Conservation (phyloP, 176 grass and related monocot species). For the Phyllostachys edulis region DNA sequence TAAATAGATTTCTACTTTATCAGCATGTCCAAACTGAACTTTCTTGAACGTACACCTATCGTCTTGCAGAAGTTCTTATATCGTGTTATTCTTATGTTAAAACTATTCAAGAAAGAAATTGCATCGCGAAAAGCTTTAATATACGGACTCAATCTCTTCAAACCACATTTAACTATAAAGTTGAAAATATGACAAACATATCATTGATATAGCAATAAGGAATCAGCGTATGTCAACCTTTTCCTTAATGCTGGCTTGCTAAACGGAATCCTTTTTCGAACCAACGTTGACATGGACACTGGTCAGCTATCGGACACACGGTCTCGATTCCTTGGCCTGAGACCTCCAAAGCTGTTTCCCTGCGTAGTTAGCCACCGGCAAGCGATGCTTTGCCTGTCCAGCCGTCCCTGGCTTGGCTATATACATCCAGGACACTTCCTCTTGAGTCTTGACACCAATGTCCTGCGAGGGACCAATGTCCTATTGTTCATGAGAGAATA, state of each 20-base stretch:
- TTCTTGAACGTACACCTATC: too few relatives aligned
- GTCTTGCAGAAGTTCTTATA: too few relatives aligned
- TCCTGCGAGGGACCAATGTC: slow-evolving; percentile 88
- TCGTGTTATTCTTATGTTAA: too few relatives aligned
- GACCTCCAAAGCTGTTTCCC: slow-evolving; percentile 88
- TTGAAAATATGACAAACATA: too few relatives aligned
- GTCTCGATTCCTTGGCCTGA: slow-evolving; percentile 87
- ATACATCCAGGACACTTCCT: slow-evolving; percentile 99
- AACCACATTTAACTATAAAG: too few relatives aligned
- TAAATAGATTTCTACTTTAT: too few relatives aligned
- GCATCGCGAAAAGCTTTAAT: too few relatives aligned
- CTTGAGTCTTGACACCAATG: slow-evolving; percentile 80
- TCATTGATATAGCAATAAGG: too few relatives aligned
- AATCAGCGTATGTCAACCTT: too few relatives aligned
- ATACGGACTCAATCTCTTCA: too few relatives aligned
- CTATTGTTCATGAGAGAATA: background rate
- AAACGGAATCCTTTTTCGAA: slow-evolving; percentile 94
- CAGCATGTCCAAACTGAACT: too few relatives aligned
- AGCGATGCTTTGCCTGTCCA: slow-evolving; percentile 97
- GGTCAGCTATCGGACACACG: slow-evolving; percentile 91
- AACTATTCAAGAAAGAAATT: too few relatives aligned
- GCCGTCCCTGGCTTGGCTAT: slow-evolving; percentile 92
- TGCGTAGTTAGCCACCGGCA: slow-evolving; percentile 74
- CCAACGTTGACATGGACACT: slow-evolving; percentile 97
- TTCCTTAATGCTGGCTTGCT: slow-evolving; percentile 98